Conservation (phyloP, 352 stramenopile genomes). For the Globisporangium rhizosaccharum region DNA sequence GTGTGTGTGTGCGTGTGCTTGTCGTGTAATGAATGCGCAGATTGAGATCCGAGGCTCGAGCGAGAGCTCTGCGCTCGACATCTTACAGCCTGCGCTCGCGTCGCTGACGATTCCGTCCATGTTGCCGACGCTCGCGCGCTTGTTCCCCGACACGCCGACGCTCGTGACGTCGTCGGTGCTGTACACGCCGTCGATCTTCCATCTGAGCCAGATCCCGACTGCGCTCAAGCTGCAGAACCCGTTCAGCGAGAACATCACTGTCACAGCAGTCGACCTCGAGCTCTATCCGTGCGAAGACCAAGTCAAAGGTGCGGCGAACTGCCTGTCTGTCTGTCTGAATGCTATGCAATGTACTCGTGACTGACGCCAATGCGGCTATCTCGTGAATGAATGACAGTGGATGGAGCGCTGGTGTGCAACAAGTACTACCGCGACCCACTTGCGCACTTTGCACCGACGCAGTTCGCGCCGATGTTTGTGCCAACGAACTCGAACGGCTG, state of each 20-base stretch:
- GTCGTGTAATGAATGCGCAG: too few species aligned
- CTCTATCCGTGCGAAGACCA: conserved; percentile 80
- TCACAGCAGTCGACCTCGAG: conserved; percentile 57
- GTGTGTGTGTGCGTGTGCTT: too few species aligned
- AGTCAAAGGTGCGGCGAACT: conserved; percentile 26
- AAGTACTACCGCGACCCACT: conserved; percentile 65
- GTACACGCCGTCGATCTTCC: conserved; percentile 68
- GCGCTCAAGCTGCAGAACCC: conserved; percentile 73
- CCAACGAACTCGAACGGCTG: conserved; percentile 58
- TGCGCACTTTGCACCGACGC: conserved; percentile 55
- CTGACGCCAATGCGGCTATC: background rate
- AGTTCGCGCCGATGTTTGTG: conserved; percentile 69
- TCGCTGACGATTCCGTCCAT: conserved; percentile 47
- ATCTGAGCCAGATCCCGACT: conserved; percentile 63
- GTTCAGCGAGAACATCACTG: conserved; percentile 74
- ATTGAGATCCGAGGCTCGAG: conserved; percentile 59
- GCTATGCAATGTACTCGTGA: background rate
- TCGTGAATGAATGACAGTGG: conserved; percentile 14
- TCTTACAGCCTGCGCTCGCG: conserved; percentile 58
- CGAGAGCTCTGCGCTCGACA: conserved; percentile 47
- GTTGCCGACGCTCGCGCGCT: conserved; percentile 46
- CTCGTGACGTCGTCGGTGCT: conserved; percentile 73
- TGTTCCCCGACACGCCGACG: conserved; percentile 66
- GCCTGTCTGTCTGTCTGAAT: background rate
- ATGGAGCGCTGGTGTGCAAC: conserved; percentile 47